A percentile compares a stretch with the other conserved stretches of the same genome.
phyloP scores from a whole-genome alignment of 2,329 filamentous ascomycete species.

The Fusarium sp. region DNA sequence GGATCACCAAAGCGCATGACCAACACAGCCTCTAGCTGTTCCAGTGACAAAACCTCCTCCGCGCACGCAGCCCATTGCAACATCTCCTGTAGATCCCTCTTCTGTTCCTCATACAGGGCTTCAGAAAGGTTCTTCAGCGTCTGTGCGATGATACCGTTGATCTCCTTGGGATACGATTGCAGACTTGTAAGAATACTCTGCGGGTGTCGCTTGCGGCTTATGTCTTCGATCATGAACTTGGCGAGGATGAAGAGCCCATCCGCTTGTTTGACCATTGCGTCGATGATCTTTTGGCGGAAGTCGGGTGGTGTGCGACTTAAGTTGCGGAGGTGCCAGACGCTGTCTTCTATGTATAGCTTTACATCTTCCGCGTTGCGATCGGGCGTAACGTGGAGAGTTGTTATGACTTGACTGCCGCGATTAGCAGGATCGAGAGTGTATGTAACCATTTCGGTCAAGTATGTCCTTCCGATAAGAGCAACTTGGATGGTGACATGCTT shows the following conservation, averaged over 20 bases:
- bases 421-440: slow-evolving; percentile 50
- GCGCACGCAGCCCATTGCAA: slow-evolving; percentile 60
- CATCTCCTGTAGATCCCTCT: slow-evolving; percentile 59
- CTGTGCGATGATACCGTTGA: slow-evolving; percentile 56
- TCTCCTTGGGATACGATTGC: slow-evolving; percentile 57
- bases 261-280: slow-evolving; percentile 55
- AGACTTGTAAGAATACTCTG: slow-evolving; percentile 58
- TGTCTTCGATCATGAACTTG: slow-evolving; percentile 62
- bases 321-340: slow-evolving; percentile 53
- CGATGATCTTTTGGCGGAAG: slow-evolving; percentile 53
- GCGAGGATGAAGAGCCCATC: slow-evolving; percentile 62
- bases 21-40: slow-evolving; percentile 57
- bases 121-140: slow-evolving; percentile 56
- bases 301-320: slow-evolving; percentile 49
- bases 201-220: slow-evolving; percentile 58
- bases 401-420: slow-evolving; percentile 47
- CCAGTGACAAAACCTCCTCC: slow-evolving; percentile 56
- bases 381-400: slow-evolving; percentile 56
- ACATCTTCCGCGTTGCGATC: slow-evolving; percentile 58
- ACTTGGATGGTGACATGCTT: slow-evolving; percentile 49
- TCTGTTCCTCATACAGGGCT: slow-evolving; percentile 54
- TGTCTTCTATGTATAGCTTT: slow-evolving; percentile 54
- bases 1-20: slow-evolving; percentile 56
- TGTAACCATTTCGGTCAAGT: slow-evolving; percentile 54
- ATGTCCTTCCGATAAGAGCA: slow-evolving; percentile 56